Evolutionary conservation across 768 basidiomycete species (phyloP).

Genomic region (Arthromyces matolae): DNA sequence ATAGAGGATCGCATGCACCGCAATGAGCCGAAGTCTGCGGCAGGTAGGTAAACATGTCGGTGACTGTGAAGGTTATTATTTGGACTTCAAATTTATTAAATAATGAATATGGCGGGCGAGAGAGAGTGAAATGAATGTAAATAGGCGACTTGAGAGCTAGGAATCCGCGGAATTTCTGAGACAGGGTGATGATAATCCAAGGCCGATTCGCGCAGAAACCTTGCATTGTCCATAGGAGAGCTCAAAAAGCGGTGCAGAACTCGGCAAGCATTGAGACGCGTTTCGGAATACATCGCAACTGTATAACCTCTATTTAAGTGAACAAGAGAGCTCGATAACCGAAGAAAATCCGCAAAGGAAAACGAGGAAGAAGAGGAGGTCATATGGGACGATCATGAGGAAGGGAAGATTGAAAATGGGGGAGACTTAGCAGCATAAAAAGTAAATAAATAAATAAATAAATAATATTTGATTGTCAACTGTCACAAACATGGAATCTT

Average conservation of each 20-base stretch:
- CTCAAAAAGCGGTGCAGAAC: slow-evolving; percentile 11
- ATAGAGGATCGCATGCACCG: slow-evolving; percentile 8
- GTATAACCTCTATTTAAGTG: too few relatives aligned
- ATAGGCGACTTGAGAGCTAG: neutral
- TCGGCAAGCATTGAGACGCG: slow-evolving; percentile 7
- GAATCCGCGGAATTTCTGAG: neutral
- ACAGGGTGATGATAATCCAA: neutral
- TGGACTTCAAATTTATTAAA: too few relatives aligned
- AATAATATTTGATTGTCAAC: slow-evolving; percentile 30
- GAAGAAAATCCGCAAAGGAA: slow-evolving; percentile 9
- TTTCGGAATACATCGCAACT: slow-evolving; percentile 13
- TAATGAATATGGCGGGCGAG: neutral
- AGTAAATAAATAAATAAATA: slow-evolving; percentile 11
- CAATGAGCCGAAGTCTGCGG: slow-evolving; percentile 9
- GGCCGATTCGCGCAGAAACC: slow-evolving; percentile 4
- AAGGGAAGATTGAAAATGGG: neutral
- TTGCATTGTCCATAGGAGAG: slow-evolving; percentile 8
- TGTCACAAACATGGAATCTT: slow-evolving; percentile 41
- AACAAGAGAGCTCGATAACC: slow-evolving; percentile 2
- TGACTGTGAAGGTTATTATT: too few relatives aligned
- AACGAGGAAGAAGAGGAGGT: slow-evolving; percentile 5
- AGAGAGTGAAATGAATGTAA: neutral
- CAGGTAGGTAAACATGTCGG: neutral
- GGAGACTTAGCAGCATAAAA: slow-evolving; percentile 7
- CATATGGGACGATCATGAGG: slow-evolving; percentile 3